Percentiles rank a stretch among this genome's conserved stretches.
These are phyloP conservation scores for Colletotrichum navitas DNA, from an alignment of 2,329 filamentous ascomycete species.

Conservation along the genomic window DNA sequence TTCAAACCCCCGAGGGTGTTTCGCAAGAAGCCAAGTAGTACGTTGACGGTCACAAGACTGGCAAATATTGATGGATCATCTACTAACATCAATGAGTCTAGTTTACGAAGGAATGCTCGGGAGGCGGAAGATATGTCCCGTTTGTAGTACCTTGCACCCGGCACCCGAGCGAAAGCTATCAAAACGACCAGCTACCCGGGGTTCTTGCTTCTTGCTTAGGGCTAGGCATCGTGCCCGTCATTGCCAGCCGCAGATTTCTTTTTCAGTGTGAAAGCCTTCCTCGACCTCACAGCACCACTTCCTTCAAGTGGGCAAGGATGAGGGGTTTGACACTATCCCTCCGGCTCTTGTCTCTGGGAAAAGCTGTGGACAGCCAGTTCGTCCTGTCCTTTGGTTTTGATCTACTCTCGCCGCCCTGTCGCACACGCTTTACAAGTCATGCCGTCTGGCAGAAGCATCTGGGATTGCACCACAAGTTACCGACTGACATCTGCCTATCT, in stretches of 20 bases:
- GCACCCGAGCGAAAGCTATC: not conserved
- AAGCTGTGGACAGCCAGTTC: not conserved
- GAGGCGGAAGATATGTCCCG: not conserved
- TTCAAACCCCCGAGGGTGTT: not conserved
- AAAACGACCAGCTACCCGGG: not conserved
- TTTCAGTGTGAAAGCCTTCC: not conserved
- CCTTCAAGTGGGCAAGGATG: not conserved
- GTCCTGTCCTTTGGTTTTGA: not conserved
- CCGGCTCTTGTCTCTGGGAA: not conserved
- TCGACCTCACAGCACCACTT: not conserved
- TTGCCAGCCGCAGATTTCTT: too few species aligned
- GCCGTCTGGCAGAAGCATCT: not conserved
- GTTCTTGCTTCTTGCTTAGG: not conserved
- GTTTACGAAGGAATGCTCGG: not conserved
- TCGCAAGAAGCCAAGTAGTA: not conserved
- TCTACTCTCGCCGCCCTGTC: not conserved
- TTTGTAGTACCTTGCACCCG: not conserved
- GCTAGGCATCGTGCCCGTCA: not conserved
- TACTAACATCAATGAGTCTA: not conserved
- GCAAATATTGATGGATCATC: not conserved
- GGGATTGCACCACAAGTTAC: not conserved
- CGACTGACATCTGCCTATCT: not conserved
- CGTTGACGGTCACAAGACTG: not conserved
- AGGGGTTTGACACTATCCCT: too few species aligned
- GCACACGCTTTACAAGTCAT: not conserved